phyloP scores from a whole-genome alignment of 2,329 filamentous ascomycete species.

The Verticillium tricorpus region DNA sequence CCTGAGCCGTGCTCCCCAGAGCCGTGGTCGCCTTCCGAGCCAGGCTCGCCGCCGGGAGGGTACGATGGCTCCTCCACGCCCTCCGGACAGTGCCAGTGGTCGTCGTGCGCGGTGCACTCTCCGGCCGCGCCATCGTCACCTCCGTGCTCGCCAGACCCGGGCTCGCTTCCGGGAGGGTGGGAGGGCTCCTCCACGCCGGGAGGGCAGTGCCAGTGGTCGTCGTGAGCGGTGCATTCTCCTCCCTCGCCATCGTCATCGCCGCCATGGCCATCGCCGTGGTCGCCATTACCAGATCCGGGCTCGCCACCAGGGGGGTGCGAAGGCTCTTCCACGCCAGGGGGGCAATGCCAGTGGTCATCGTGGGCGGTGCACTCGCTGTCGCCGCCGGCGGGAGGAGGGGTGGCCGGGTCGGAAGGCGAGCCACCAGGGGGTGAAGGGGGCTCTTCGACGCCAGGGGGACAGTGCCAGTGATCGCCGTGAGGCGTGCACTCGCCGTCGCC shows the following conservation, averaged over 20 bases:
- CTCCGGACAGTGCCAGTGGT: conserved; percentile 9
- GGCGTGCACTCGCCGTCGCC: not conserved
- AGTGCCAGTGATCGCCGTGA: conserved; percentile 11
- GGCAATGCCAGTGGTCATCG: conserved; percentile 10
- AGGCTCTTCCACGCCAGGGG: conserved; percentile 1
- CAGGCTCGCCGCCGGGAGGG: not conserved
- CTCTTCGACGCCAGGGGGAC: conserved; percentile 8
- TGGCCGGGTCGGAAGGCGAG: not conserved
- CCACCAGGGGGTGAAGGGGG: conserved; percentile 1
- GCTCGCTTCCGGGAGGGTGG: not conserved
- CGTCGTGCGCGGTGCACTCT: not conserved
- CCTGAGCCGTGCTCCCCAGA: not conserved
- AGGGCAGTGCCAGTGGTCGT: conserved; percentile 10
- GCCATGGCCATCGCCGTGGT: not conserved
- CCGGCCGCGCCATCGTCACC: not conserved
- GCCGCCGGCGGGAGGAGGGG: not conserved
- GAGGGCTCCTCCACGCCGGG: conserved; percentile 1
- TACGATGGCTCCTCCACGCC: not conserved
- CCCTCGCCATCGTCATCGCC: not conserved
- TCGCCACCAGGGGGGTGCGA: not conserved
- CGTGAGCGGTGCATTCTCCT: not conserved
- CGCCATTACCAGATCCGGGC: not conserved
- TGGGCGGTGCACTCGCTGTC: not conserved
- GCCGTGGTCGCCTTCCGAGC: too few species aligned
- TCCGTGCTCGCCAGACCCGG: not conserved